These are phyloP conservation scores for Neonectria sp. DNA, from an alignment of 2,329 filamentous ascomycete species.

Conservation along the genomic window DNA sequence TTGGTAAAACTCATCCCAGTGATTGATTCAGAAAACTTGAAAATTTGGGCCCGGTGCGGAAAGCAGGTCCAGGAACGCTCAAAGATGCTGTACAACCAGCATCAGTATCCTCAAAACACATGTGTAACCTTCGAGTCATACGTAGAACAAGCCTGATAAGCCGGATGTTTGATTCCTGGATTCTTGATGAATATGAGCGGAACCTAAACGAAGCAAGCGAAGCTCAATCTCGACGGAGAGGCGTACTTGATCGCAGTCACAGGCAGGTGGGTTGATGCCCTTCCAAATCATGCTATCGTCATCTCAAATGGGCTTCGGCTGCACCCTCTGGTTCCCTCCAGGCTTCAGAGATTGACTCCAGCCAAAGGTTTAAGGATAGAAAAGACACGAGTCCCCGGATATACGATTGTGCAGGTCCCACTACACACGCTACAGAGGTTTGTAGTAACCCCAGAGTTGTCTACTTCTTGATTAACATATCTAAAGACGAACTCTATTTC, in stretches of 20 bases:
- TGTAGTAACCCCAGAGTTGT: background rate
- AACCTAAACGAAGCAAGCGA: conserved; percentile 16
- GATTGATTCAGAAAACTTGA: conserved; percentile 9
- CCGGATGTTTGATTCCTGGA: conserved; percentile 52
- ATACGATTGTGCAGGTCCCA: conserved; percentile 50
- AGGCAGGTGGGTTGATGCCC: conserved; percentile 27
- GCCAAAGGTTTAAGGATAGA: conserved; percentile 53
- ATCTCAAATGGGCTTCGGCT: background rate
- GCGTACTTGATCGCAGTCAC: conserved; percentile 24
- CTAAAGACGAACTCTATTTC: conserved; percentile 31
- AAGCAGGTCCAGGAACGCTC: conserved; percentile 29
- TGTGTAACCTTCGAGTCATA: background rate
- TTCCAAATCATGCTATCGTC: background rate
- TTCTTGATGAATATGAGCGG: conserved; percentile 47
- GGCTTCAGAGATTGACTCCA: conserved; percentile 53
- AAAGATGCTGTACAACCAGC: background rate
- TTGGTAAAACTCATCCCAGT: conserved; percentile 27
- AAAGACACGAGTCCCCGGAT: conserved; percentile 53
- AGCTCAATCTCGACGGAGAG: conserved; percentile 21
- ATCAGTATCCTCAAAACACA: background rate
- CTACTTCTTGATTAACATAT: background rate
- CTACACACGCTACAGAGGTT: conserved; percentile 31
- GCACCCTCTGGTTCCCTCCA: conserved; percentile 28
- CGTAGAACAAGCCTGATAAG: conserved; percentile 38
- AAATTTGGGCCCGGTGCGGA: conserved; percentile 29